Evolutionary conservation across 768 basidiomycete genomes (phyloP), one percentile per base, ranked within the genome.

Genomic region (Pisolithus tinctorius): DNA sequence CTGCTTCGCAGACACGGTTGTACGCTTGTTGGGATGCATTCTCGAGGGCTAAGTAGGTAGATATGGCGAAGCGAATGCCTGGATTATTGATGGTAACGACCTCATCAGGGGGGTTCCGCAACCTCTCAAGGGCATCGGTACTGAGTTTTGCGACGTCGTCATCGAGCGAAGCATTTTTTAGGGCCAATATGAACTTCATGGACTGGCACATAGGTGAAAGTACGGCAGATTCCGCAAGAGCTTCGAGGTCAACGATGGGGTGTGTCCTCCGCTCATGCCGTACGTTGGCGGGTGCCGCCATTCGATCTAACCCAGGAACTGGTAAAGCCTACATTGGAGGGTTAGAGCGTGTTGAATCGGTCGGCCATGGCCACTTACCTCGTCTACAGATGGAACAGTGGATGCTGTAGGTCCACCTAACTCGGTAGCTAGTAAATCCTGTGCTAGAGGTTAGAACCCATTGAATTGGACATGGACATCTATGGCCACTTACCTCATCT

Each of bases 21-120:
- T 56, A 56, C 4, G 51, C 47, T 7, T 40, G 17, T 13, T 53
- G 20, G 5, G 52, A 53, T 27, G 48, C 20, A 38, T 56, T 47
- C n/a, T 49, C 13, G 29, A 53, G 42, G 8, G 51, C 47, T 10
- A 56, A 39, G 26, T 46, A 56, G 16, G 49, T 53, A 2, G 46
- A 52, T 36, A 52, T 42, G 26, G 36, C 20, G 46, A 30, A 45
- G 40, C 38, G 36, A 40, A 47, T 14, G 6, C 50, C 20, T 23
- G 48, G 47, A n/a, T 45, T 40, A 13, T 56, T 52, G 13, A 46
- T 53, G 27, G 1, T 4, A 17, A 45, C 25, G n/a, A 29, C 48
- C 5, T 45, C 31, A 23, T 29, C 14, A 1, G 45, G 55, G 13
- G 52, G 55, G 27, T 56, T 38, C 6, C 5, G 13, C 6, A 38